These are phyloP conservation scores for Myotisia sp. DNA, from an alignment of 2,329 filamentous ascomycete species.

Conservation along the genomic window DNA sequence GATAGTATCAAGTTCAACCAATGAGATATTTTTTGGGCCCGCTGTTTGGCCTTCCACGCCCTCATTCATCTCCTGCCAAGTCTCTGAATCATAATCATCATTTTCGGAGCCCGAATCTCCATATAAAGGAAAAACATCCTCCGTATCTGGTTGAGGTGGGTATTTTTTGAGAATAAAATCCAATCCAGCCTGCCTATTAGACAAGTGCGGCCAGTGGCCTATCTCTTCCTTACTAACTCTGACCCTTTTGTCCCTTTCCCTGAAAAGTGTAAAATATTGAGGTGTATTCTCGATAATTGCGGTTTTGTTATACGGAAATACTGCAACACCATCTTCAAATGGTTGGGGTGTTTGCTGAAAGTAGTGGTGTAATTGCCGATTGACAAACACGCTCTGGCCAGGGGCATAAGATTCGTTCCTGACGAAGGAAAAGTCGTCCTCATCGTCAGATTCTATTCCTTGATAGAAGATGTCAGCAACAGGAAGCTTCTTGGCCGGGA, in stretches of 20 bases:
- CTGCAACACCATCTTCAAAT: constrained; percentile 17
- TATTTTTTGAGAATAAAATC: constrained; percentile 32
- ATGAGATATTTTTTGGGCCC: constrained; percentile 22
- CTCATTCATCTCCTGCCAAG: constrained; percentile 47
- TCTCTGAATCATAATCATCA: constrained; percentile 45
- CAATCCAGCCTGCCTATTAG: constrained; percentile 13
- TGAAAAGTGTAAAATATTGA: constrained; percentile 20
- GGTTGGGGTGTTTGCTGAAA: constrained; percentile 16
- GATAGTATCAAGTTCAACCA: constrained; percentile 36
- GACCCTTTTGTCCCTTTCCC: constrained; percentile 15
- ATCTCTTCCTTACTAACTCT: constrained; percentile 18
- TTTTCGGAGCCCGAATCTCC: constrained; percentile 42
- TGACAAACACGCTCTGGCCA: constrained; percentile 21
- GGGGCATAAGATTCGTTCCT: constrained; percentile 14
- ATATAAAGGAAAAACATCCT: constrained; percentile 37
- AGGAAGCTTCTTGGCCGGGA: constrained; percentile 16
- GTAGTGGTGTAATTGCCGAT: constrained; percentile 18
- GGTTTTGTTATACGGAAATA: constrained; percentile 10
- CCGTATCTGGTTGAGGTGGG: constrained; percentile 24
- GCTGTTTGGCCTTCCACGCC: constrained; percentile 30
- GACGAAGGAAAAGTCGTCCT: constrained; percentile 17
- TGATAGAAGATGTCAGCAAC: constrained; percentile 33
- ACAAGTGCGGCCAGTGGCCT: constrained; percentile 19
- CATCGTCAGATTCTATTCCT: constrained; percentile 14
- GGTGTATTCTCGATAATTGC: constrained; percentile 3